These are phyloP conservation scores for Clarkia xantiana DNA, from an alignment of 345 rosid species.

Conservation along the genomic window DNA sequence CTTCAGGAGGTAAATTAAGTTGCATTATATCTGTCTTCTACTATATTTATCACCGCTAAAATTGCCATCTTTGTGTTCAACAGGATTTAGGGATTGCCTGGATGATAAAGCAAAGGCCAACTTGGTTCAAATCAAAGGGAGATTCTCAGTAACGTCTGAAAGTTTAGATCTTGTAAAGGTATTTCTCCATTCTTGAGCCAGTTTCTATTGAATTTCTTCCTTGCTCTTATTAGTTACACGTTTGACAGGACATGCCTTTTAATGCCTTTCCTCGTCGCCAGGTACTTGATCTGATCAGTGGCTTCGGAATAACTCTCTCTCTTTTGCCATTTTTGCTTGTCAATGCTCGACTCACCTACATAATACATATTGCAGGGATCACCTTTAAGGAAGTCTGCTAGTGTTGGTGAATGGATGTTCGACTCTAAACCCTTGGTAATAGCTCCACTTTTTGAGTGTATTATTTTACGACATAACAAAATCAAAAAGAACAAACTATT, in stretches of 20 bases:
- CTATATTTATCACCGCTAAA: background rate
- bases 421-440: conserved; percentile 61
- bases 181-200: conserved; percentile 10
- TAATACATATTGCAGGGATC: too few species aligned
- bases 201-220: conserved; percentile 8
- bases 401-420: conserved; percentile 81
- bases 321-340: background rate
- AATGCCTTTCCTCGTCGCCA: conserved; percentile 71
- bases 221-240: conserved; percentile 32
- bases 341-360: too few species aligned
- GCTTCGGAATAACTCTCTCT: background rate
- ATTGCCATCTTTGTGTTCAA: conserved; percentile 7
- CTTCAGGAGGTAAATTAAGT: conserved; percentile 60
- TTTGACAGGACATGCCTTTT: conserved; percentile 73
- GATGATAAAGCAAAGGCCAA: conserved; percentile 89
- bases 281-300: conserved; percentile 32
- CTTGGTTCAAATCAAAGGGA: conserved; percentile 89
- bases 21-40: background rate
- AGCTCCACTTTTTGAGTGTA: background rate
- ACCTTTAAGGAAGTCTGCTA: conserved; percentile 89
- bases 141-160: conserved; percentile 97
- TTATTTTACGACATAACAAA: too few species aligned
- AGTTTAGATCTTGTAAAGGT: conserved; percentile 92
- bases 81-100: conserved; percentile 83
- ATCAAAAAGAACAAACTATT: too few species aligned